A percentile compares a stretch with the other conserved stretches of the same genome.
Conservation (phyloP, 2,329 filamentous ascomycete species). For the Phialocephala sp. region DNA sequence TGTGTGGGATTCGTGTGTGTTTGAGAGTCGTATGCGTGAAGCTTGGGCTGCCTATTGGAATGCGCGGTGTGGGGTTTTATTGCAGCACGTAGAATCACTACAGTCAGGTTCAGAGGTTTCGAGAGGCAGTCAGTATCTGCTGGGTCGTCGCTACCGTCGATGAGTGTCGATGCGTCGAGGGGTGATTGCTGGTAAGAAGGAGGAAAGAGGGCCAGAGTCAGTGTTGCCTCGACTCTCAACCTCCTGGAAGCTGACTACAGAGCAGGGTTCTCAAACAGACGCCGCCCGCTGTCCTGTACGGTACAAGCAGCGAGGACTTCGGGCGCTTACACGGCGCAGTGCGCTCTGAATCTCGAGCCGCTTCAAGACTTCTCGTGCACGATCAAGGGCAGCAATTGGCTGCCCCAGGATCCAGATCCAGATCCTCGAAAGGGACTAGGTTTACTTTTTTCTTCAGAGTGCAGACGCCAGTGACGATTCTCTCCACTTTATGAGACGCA, state of each 20-base stretch:
- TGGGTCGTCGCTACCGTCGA: slow-evolving; percentile 18
- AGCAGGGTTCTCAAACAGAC: slow-evolving; percentile 19
- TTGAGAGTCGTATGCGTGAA: slow-evolving; percentile 8
- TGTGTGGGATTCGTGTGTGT: slow-evolving; percentile 14
- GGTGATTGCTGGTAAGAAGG: slow-evolving; percentile 18
- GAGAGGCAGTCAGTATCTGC: neutral
- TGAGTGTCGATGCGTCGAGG: slow-evolving; percentile 10
- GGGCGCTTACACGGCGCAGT: slow-evolving; percentile 25
- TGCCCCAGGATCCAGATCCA: slow-evolving; percentile 3
- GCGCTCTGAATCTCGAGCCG: slow-evolving; percentile 19
- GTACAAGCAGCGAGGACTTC: slow-evolving; percentile 26
- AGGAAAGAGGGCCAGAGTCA: neutral
- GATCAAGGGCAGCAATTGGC: slow-evolving; percentile 2
- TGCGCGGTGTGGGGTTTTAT: slow-evolving; percentile 20
- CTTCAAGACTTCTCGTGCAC: slow-evolving; percentile 14
- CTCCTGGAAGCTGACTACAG: slow-evolving; percentile 14
- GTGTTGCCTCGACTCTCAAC: slow-evolving; percentile 23
- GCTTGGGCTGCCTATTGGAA: slow-evolving; percentile 18
- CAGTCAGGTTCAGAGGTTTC: neutral
- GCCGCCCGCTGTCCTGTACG: slow-evolving; percentile 12
- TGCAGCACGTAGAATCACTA: slow-evolving; percentile 9
- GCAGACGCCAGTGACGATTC: slow-evolving; percentile 20
- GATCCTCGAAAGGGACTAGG: slow-evolving; percentile 4
- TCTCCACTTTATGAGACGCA: slow-evolving; percentile 20
- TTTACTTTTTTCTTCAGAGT: slow-evolving; percentile 6